A percentile compares a stretch with the other conserved stretches of the same genome.
Conservation (phyloP, 164 flowering plant species). For the Chimonanthus praecox region DNA sequence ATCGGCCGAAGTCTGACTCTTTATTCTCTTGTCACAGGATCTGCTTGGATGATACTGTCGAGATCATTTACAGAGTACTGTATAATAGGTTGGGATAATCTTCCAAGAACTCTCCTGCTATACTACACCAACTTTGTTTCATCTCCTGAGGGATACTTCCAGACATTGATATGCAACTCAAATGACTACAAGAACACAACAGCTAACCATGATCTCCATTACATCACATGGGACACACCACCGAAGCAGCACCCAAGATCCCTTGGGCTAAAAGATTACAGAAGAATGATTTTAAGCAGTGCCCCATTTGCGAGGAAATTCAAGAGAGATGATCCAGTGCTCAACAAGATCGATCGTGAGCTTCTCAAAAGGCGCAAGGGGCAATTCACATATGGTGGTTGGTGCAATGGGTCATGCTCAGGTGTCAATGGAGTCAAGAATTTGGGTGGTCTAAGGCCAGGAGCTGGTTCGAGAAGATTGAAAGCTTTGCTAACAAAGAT, state of each 20-base stretch:
- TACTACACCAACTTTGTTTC: slow-evolving; percentile 95
- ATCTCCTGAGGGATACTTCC: slow-evolving; percentile 92
- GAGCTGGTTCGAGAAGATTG: slow-evolving; percentile 65
- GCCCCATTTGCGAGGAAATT: slow-evolving; percentile 84
- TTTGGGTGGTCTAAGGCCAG: slow-evolving; percentile 57
- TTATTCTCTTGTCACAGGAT: slow-evolving; percentile 31
- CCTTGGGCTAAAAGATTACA: slow-evolving; percentile 55
- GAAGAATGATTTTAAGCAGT: slow-evolving; percentile 50
- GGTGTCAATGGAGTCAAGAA: slow-evolving; percentile 20
- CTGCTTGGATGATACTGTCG: slow-evolving; percentile 63
- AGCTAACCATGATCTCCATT: slow-evolving; percentile 83
- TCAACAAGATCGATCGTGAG: slow-evolving; percentile 63
- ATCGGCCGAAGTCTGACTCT: background rate
- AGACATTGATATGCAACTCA: slow-evolving; percentile 85
- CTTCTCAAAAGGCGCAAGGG: slow-evolving; percentile 40
- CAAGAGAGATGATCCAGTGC: slow-evolving; percentile 52
- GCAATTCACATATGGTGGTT: slow-evolving; percentile 60
- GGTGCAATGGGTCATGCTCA: slow-evolving; percentile 50
- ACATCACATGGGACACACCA: slow-evolving; percentile 86
- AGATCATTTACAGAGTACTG: slow-evolving; percentile 81
- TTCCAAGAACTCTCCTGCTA: slow-evolving; percentile 83
- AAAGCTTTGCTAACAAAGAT: slow-evolving; percentile 41
- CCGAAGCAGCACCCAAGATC: slow-evolving; percentile 88
- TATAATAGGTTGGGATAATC: slow-evolving; percentile 80
- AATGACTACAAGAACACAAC: slow-evolving; percentile 61